Evolutionary conservation across 2,329 filamentous ascomycete genomes (phyloP).

Genomic region (Macrophomina pseudophaseolina): DNA sequence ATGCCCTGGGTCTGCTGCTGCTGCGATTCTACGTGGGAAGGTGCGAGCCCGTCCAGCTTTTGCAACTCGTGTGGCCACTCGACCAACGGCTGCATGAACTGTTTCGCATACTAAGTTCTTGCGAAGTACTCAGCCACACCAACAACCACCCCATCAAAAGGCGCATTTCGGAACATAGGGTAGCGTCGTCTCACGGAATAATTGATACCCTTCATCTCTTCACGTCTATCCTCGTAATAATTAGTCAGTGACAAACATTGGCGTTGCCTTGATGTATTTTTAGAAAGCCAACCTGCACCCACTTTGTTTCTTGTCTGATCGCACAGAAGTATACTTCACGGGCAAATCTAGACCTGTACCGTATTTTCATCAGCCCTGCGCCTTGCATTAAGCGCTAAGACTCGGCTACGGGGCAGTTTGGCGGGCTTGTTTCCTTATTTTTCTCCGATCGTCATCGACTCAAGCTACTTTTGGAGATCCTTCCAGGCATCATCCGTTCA

Average conservation of each 20-base stretch:
- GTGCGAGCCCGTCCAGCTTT: background rate
- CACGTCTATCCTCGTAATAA: too few species aligned
- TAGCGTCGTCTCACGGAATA: background rate
- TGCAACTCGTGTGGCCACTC: conserved; percentile 16
- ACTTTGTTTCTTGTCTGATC: too few species aligned
- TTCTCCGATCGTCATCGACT: conserved; percentile 4
- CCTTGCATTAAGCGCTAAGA: background rate
- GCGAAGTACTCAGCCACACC: background rate
- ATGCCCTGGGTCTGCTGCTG: conserved; percentile 19
- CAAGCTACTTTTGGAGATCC: background rate
- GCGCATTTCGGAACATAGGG: background rate
- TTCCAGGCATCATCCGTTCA: background rate
- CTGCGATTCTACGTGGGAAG: conserved; percentile 9
- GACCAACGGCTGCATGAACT: conserved; percentile 14
- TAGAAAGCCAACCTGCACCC: too few species aligned
- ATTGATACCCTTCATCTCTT: background rate
- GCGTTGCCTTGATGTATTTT: too few species aligned
- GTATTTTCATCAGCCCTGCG: too few species aligned
- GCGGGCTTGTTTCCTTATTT: background rate
- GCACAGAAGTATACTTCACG: too few species aligned
- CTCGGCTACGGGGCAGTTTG: background rate
- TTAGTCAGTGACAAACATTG: too few species aligned
- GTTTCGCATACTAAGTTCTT: conserved; percentile 11
- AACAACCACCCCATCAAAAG: background rate
- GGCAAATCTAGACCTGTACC: too few species aligned